A percentile compares a stretch with the other conserved stretches of the same genome.
These are phyloP conservation scores for Glycine tomentella DNA, from an alignment of 306 rosid species.

Conservation along the genomic window DNA sequence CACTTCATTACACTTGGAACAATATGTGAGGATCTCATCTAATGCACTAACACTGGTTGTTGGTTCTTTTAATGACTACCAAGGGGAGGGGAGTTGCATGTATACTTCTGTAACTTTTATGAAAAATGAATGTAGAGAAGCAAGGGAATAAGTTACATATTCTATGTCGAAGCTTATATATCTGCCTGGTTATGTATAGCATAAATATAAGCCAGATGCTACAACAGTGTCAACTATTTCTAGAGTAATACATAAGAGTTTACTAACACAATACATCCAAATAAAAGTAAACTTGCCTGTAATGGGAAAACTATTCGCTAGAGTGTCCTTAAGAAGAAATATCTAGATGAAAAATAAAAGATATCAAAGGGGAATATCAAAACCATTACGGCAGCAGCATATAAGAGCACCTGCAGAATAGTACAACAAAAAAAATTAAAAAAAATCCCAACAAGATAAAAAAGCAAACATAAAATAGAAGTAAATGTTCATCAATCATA, in stretches of 20 bases:
- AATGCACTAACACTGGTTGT: conserved; percentile 34
- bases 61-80: conserved; percentile 30
- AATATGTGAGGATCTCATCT: conserved; percentile 28
- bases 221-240: conserved; percentile 34
- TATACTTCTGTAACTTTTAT: neutral
- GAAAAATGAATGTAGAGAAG: conserved; percentile 20
- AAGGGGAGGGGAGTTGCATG: conserved; percentile 17
- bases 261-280: conserved; percentile 15
- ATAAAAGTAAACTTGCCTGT: conserved; percentile 76
- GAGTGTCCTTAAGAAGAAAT: conserved; percentile 86
- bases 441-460: conserved; percentile 8
- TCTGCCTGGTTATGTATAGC: conserved; percentile 26
- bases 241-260: conserved; percentile 1
- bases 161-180: conserved; percentile 14
- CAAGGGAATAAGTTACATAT: conserved; percentile 26
- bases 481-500: conserved; percentile 28
- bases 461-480: conserved; percentile 37
- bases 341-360: conserved; percentile 91
- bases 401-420: conserved; percentile 89
- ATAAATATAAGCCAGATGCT: conserved; percentile 30
- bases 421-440: neutral
- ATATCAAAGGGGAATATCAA: conserved; percentile 95
- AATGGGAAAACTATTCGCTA: conserved; percentile 91
- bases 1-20: conserved; percentile 29
- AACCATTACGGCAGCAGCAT: conserved; percentile 76